A percentile compares a stretch with the other conserved stretches of the same genome.
These are phyloP conservation scores for Fusarium papillatum DNA, from an alignment of 2,329 filamentous ascomycete genomes.

Conservation along the genomic window DNA sequence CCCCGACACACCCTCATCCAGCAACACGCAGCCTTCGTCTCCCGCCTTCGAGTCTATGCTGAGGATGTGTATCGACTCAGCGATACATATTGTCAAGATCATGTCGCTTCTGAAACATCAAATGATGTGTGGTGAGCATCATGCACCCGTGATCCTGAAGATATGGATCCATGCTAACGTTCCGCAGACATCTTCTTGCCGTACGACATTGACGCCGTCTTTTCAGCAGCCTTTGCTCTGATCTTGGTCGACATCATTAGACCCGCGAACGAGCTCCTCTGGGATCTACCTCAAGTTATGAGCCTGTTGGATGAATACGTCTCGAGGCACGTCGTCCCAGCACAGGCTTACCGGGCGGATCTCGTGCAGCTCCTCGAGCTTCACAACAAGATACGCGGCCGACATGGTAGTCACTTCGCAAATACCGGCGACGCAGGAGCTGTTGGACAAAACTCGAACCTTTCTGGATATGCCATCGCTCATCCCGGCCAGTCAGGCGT, in stretches of 20 bases:
- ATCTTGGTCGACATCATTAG: constrained; percentile 36
- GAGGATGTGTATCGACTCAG: constrained; percentile 37
- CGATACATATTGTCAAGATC: constrained; percentile 32
- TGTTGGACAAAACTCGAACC: not conserved
- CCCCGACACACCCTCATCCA: not conserved
- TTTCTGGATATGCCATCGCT: constrained; percentile 22
- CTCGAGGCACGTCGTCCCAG: constrained; percentile 31
- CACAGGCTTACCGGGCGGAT: constrained; percentile 32
- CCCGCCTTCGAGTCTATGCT: constrained; percentile 37
- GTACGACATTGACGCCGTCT: constrained; percentile 36
- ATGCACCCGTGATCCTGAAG: too few relatives aligned
- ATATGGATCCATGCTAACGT: not conserved
- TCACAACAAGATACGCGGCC: constrained; percentile 26
- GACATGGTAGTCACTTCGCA: not conserved
- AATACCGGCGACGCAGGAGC: not conserved
- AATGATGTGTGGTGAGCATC: constrained; percentile 34
- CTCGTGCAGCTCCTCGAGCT: constrained; percentile 32
- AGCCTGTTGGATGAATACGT: constrained; percentile 29
- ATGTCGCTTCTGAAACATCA: constrained; percentile 33
- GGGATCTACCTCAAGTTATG: constrained; percentile 39
- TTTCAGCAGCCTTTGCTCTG: constrained; percentile 34
- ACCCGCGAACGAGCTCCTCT: constrained; percentile 33
- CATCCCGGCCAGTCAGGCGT: constrained; percentile 11
- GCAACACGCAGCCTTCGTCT: constrained; percentile 12
- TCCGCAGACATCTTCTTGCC: constrained; percentile 32